Evolutionary conservation across 1,284 basidiomycete species (phyloP).

Genomic region (Sanghuangporus baumii): DNA sequence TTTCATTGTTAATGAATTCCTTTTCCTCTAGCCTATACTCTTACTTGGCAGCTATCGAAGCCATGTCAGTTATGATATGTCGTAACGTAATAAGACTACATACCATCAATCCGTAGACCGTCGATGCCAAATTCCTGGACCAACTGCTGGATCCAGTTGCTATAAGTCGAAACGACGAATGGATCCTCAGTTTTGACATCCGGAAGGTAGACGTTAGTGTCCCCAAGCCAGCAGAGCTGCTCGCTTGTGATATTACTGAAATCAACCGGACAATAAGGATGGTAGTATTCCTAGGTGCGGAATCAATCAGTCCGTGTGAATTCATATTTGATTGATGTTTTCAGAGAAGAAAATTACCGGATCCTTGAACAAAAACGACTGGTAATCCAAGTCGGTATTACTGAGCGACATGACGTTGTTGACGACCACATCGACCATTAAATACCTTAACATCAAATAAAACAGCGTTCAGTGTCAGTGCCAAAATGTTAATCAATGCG

Average conservation of each 20-base stretch:
- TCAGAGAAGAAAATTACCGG: conserved; percentile 28
- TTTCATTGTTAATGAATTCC: not conserved
- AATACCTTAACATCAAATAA: conserved; percentile 36
- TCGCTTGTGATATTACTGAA: conserved; percentile 61
- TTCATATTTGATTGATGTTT: not conserved
- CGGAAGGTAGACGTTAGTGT: conserved; percentile 58
- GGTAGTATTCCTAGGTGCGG: conserved; percentile 43
- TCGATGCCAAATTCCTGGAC: conserved; percentile 62
- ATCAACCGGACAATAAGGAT: conserved; percentile 60
- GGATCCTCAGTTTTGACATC: conserved; percentile 70
- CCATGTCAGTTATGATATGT: not conserved
- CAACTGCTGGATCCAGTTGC: conserved; percentile 56
- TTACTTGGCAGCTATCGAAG: conserved; percentile 52
- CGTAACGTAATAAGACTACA: conserved; percentile 10
- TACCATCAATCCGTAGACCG: conserved; percentile 71
- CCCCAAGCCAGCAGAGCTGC: conserved; percentile 73
- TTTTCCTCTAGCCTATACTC: conserved; percentile 17
- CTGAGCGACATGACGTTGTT: conserved; percentile 67
- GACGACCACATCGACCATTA: conserved; percentile 78
- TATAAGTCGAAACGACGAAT: conserved; percentile 48
- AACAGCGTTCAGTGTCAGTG: not conserved
- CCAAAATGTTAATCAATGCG: not conserved
- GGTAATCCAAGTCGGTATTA: conserved; percentile 45
- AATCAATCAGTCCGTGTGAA: not conserved
- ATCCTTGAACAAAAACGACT: conserved; percentile 56